Conservation (phyloP, 2,329 filamentous ascomycete genomes). For the Talaromyces sp. region DNA sequence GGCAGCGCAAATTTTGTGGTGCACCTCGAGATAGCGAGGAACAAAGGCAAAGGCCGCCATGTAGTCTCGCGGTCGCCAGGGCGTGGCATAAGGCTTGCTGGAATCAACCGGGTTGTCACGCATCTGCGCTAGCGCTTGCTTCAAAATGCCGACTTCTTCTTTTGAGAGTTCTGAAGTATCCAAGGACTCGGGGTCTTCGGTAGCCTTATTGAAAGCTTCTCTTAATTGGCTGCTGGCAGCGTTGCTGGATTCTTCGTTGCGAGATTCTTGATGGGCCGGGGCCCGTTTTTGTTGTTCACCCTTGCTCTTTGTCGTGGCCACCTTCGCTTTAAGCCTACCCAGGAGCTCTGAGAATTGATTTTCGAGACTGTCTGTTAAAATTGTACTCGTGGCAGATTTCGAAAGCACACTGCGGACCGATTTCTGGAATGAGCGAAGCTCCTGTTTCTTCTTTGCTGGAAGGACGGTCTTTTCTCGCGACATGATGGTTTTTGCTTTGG, state of each 20-base stretch:
- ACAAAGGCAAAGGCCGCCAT: constrained; percentile 95
- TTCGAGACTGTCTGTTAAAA: constrained; percentile 47
- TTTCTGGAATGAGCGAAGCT: constrained; percentile 67
- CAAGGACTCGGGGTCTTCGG: constrained; percentile 25
- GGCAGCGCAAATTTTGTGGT: constrained; percentile 92
- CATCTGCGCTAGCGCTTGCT: constrained; percentile 58
- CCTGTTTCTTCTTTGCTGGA: constrained; percentile 68
- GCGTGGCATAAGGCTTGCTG: constrained; percentile 80
- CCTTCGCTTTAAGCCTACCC: constrained; percentile 42
- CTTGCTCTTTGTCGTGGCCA: constrained; percentile 15
- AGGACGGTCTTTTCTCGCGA: constrained; percentile 50
- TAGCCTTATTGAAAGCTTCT: constrained; percentile 28
- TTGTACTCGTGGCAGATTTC: constrained; percentile 43
- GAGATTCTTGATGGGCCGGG: constrained; percentile 2
- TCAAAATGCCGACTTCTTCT: constrained; percentile 43
- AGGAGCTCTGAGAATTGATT: constrained; percentile 53
- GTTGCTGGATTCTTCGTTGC: constrained; percentile 14
- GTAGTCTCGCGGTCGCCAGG: constrained; percentile 80
- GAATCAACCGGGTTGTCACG: constrained; percentile 72
- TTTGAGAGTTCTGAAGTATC: constrained; percentile 45
- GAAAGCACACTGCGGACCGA: constrained; percentile 61
- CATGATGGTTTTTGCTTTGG: constrained; percentile 58
- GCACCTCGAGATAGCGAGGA: constrained; percentile 92
- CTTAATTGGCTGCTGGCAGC: constrained; percentile 24
- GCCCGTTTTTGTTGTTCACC: constrained; percentile 15